Evolutionary conservation across 1,284 basidiomycete genomes (phyloP).

Genomic region (Phylloporus sp.): DNA sequence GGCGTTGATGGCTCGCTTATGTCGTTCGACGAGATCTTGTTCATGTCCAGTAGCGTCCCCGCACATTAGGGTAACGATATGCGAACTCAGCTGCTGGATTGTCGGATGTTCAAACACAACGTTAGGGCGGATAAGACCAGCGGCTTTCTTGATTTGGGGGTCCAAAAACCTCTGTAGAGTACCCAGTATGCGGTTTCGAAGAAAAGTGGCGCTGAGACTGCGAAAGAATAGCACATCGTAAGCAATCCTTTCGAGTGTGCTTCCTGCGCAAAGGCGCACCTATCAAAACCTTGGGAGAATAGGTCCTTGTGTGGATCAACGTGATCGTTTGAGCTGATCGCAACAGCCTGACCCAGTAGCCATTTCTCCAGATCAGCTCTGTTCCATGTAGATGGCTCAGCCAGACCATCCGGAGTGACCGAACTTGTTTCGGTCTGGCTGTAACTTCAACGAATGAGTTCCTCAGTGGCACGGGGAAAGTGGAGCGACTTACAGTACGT

Average conservation of each 20-base stretch:
- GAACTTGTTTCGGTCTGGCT: conserved; percentile 34
- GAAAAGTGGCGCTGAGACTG: conserved; percentile 44
- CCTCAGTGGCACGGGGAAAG: too few relatives aligned
- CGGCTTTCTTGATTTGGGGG: conserved; percentile 12
- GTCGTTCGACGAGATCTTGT: conserved; percentile 12
- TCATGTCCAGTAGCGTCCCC: background rate
- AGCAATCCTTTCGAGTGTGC: background rate
- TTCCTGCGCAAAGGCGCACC: conserved; percentile 26
- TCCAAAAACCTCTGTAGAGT: conserved; percentile 35
- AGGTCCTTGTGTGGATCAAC: conserved; percentile 35
- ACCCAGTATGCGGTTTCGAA: conserved; percentile 43
- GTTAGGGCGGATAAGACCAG: conserved; percentile 19
- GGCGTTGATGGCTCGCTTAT: conserved; percentile 27
- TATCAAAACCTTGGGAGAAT: conserved; percentile 46
- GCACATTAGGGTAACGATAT: conserved; percentile 24
- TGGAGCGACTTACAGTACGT: conserved; percentile 31
- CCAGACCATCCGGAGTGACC: conserved; percentile 16
- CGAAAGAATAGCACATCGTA: background rate
- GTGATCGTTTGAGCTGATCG: conserved; percentile 26
- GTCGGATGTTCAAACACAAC: conserved; percentile 41
- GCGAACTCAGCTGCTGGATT: conserved; percentile 25
- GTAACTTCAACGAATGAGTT: conserved; percentile 28
- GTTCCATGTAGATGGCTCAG: conserved; percentile 34
- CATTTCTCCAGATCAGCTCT: conserved; percentile 33
- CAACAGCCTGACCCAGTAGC: conserved; percentile 38